Evolutionary conservation across 2,329 filamentous ascomycete genomes (phyloP), one percentile per base, ranked within the genome.

Genomic region (Fusarium burgessii): DNA sequence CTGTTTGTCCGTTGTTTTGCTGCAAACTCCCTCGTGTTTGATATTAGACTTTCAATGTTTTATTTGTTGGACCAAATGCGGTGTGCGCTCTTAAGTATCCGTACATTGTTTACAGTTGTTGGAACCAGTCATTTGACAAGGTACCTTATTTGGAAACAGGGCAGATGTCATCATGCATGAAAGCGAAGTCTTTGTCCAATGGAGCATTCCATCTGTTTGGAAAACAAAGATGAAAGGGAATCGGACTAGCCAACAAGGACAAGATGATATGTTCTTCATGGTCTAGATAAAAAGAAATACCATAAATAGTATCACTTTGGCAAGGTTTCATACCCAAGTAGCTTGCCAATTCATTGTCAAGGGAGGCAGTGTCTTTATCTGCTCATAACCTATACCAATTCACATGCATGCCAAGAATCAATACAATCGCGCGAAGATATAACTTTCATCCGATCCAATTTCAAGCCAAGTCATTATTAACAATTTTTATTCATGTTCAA

Each of bases 111-210:
- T 38, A 51, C 29, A 15, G 42, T 41, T 49, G 51, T 57, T 42
- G 11, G n/a, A 46, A 41, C 55, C 36, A 45, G n/a, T 38, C 14
- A 20, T 27, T 54, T 55, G 23, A 33, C 33, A 29, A 33, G 23
- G 25, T 43, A 6, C 43, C 18, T 9, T 47, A 27, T 36, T 45
- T 25, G 15, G 35, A 40, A 45, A 45, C 45, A 18, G 23, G 18
- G 25, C 29, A 58, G 61, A 66, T 66, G 62, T 70, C 63, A 68
- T 71, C 49, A 46, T 71, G 68, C 68, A 71, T 63, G 42, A 70
- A 59, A 68, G 59, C 27, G 15, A 54, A 40, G 62, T 32, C 56
- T 71, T 59, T 68, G 58, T 69, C 35, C 32, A 57, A 29, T 29
- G 29, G 29, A 58, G 42, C 41, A 66, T 67, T 62, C 25, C 36